Evolutionary conservation across 116 monocot genomes (phyloP), one percentile per base, ranked within the genome.

Genomic region (Phalaenopsis hybrid): DNA sequence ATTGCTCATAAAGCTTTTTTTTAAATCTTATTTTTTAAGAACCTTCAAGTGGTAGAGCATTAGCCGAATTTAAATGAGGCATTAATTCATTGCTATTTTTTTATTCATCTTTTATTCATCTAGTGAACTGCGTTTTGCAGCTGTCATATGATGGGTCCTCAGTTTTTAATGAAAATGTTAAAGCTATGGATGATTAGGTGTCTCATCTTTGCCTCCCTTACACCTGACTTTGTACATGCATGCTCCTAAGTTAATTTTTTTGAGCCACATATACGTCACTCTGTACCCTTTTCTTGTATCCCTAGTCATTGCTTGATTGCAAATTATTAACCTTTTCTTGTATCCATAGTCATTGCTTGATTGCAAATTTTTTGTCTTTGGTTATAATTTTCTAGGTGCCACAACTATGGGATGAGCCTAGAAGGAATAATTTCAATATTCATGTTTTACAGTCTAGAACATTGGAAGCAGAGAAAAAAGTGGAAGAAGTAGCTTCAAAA

Each of bases 361-460:
- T 20, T 70, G 70, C 13, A 37, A 70, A 6, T 70, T 70, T 34
- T 44, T 18, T 45, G 8, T n/a, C 28, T 28, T 28, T 28, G 28
- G 28, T 28, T 28, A 28, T 28, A 28, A 28, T 28, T 28, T 28
- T 28, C 28, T 28, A 95, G 93, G 85, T 95, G 21, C 84, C 50
- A 65, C 59, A 86, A n/a, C 79, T 95, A n/a, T 87, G 86, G 87
- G 89, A 86, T 75, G 83, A 88, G 52, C 88, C 93, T 68, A 87
- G 85, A 78, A 85, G 82, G 76, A 87, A 91, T 55, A 93, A 90
- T 75, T 89, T 91, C 61, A 81, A 88, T 79, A 85, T 92, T 75
- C 83, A 91, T 75, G 79, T 68, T 55, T 83, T 88, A 82, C 83
- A 89, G 77, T 86, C 86, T 50, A 83, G 84, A 79, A 84, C 84